A percentile compares a stretch with the other conserved stretches of the same genome.
These are phyloP conservation scores for Microstegium vimineum DNA, from an alignment of 176 grass and related monocot genomes.

Conservation along the genomic window DNA sequence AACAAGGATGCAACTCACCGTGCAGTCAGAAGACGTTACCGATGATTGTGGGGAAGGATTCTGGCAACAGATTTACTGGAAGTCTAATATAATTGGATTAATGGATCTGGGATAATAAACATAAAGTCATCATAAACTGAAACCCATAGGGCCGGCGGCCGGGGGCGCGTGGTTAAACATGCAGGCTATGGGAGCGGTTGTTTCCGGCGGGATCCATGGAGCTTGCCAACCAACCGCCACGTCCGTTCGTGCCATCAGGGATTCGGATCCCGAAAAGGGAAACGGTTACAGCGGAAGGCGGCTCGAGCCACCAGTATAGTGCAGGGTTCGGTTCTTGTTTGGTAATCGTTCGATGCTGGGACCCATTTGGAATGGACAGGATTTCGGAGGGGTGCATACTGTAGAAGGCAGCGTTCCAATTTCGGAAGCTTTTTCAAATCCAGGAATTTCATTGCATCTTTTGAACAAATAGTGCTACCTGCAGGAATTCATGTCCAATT, in stretches of 20 bases:
- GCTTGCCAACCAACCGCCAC: background rate
- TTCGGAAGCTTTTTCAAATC: background rate
- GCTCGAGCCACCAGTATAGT: no score
- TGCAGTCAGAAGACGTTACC: background rate
- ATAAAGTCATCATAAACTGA: no score
- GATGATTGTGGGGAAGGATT: background rate
- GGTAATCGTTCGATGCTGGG: no score
- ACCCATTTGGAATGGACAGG: no score
- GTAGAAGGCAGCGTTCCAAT: background rate
- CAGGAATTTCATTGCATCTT: no score
- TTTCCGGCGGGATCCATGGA: background rate
- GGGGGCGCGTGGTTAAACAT: constrained; percentile 11
- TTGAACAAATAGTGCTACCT: background rate
- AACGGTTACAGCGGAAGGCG: background rate
- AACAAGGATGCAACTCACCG: background rate
- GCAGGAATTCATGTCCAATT: background rate
- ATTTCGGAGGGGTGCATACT: no score
- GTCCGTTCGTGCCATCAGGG: constrained; percentile 5
- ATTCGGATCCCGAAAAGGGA: background rate
- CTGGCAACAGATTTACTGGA: background rate
- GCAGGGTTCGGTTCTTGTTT: no score
- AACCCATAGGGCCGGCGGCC: no score
- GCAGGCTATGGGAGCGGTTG: background rate
- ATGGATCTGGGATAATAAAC: background rate
- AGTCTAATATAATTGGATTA: background rate